Conservation (phyloP, 228 moss, liverwort and hornwort genomes). For the Sphagnum magellanicum region DNA sequence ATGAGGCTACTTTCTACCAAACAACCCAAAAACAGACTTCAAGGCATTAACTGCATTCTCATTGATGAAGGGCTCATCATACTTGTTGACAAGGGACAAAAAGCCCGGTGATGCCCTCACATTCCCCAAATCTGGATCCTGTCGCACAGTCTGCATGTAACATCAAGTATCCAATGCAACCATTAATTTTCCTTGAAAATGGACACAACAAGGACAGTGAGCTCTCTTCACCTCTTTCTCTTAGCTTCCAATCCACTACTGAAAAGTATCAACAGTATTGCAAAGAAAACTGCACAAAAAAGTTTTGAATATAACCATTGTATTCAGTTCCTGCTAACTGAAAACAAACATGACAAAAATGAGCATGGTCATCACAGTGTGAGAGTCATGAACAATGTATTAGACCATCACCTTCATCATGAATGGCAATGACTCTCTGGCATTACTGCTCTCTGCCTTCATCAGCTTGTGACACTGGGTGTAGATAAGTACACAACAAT, state of each 20-base stretch:
- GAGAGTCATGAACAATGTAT: too few species aligned
- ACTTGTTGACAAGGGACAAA: conserved; percentile 52
- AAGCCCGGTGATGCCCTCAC: conserved; percentile 70
- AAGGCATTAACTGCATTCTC: conserved; percentile 83
- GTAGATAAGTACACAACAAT: too few species aligned
- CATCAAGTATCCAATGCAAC: neutral
- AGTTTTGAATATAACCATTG: too few species aligned
- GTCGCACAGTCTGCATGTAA: conserved; percentile 42
- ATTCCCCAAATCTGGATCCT: conserved; percentile 69
- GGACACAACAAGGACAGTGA: too few species aligned
- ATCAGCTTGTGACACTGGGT: too few species aligned
- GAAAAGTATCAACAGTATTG: neutral
- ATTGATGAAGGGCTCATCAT: conserved; percentile 94
- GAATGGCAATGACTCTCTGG: too few species aligned
- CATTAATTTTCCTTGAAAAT: neutral
- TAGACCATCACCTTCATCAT: too few species aligned
- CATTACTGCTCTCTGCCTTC: too few species aligned
- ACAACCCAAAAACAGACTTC: conserved; percentile 69
- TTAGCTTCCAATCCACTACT: neutral
- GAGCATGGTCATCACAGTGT: too few species aligned
- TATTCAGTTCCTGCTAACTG: too few species aligned
- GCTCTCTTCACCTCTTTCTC: neutral
- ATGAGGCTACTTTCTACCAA: conserved; percentile 59
- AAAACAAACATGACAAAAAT: too few species aligned
- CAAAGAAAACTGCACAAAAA: too few species aligned